Percentiles rank a stretch among this genome's conserved stretches.
Evolutionary conservation across 2,329 filamentous ascomycete species (phyloP).

Genomic region (Blumeriella jaapii): DNA sequence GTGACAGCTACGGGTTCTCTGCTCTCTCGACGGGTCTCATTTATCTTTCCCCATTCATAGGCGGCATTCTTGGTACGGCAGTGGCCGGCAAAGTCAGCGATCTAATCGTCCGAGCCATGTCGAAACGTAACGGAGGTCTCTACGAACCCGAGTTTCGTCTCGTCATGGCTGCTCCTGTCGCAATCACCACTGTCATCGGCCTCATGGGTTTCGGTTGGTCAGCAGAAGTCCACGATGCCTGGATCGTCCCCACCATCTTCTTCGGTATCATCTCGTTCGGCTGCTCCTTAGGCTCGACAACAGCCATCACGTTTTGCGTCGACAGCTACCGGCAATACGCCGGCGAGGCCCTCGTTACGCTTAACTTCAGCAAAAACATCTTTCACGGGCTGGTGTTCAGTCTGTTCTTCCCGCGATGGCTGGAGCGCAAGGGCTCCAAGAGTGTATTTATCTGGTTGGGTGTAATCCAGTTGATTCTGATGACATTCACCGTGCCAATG

Average conservation of each 20-base stretch:
- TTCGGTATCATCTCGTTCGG: slow-evolving; percentile 90
- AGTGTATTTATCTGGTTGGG: slow-evolving; percentile 74
- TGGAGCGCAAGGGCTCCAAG: slow-evolving; percentile 63
- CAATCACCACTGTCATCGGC: slow-evolving; percentile 67
- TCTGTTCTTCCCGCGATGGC: slow-evolving; percentile 79
- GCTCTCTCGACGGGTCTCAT: slow-evolving; percentile 73
- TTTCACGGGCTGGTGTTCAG: slow-evolving; percentile 84
- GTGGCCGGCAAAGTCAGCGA: slow-evolving; percentile 85
- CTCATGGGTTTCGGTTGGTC: slow-evolving; percentile 98
- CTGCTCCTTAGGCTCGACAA: slow-evolving; percentile 81
- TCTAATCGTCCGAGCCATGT: slow-evolving; percentile 70
- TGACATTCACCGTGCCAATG: slow-evolving; percentile 75
- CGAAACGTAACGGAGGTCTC: slow-evolving; percentile 75
- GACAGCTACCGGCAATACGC: slow-evolving; percentile 91
- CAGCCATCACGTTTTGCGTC: slow-evolving; percentile 85
- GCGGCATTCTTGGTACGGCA: slow-evolving; percentile 79
- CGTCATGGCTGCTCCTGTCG: slow-evolving; percentile 74
- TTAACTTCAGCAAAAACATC: slow-evolving; percentile 92
- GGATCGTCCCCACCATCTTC: slow-evolving; percentile 89
- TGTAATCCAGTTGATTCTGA: slow-evolving; percentile 67
- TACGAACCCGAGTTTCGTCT: slow-evolving; percentile 93
- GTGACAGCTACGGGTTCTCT: slow-evolving; percentile 65
- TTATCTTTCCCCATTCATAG: slow-evolving; percentile 83
- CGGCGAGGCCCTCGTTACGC: slow-evolving; percentile 82
- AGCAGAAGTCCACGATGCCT: slow-evolving; percentile 58